A percentile compares a stretch with the other conserved stretches of the same genome.
These are phyloP conservation scores for Croton laevigatus DNA, from an alignment of 441 rosid genomes.

Conservation along the genomic window DNA sequence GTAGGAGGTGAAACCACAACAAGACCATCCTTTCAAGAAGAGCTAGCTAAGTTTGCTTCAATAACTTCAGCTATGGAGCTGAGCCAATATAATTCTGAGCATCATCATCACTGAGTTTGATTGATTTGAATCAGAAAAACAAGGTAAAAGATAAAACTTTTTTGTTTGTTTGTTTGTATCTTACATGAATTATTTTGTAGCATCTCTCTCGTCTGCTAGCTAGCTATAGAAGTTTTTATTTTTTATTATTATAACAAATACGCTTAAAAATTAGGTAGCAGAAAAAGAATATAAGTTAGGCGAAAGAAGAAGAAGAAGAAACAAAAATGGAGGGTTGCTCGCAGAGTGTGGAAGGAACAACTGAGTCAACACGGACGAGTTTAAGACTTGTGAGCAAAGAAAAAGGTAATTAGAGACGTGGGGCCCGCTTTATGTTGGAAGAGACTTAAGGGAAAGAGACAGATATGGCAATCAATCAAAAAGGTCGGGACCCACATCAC, in stretches of 20 bases:
- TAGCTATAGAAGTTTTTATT: background rate
- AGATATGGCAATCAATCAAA: conserved; percentile 24
- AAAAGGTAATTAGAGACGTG: background rate
- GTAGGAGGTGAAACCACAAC: conserved; percentile 40
- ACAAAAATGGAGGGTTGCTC: background rate
- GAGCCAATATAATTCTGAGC: conserved; percentile 23
- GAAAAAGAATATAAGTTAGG: conserved; percentile 8
- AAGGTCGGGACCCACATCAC: conserved; percentile 24
- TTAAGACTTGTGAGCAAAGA: conserved; percentile 2
- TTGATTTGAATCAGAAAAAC: background rate
- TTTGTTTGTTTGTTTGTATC: background rate
- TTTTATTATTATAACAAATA: background rate
- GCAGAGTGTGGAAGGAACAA: background rate
- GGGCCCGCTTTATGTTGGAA: conserved; percentile 30
- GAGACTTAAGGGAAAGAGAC: conserved; percentile 31
- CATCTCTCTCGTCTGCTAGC: background rate
- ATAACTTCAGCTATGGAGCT: conserved; percentile 30
- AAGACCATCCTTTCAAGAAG: conserved; percentile 36
- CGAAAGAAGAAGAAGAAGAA: background rate
- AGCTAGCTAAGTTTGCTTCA: conserved; percentile 39
- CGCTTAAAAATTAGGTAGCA: background rate
- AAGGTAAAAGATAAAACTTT: background rate
- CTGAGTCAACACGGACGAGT: conserved; percentile 19
- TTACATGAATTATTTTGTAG: background rate
- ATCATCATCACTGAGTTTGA: conserved; percentile 14